phyloP scores from a whole-genome alignment of 2,329 filamentous ascomycete genomes.

The Cercospora brassicicola region DNA sequence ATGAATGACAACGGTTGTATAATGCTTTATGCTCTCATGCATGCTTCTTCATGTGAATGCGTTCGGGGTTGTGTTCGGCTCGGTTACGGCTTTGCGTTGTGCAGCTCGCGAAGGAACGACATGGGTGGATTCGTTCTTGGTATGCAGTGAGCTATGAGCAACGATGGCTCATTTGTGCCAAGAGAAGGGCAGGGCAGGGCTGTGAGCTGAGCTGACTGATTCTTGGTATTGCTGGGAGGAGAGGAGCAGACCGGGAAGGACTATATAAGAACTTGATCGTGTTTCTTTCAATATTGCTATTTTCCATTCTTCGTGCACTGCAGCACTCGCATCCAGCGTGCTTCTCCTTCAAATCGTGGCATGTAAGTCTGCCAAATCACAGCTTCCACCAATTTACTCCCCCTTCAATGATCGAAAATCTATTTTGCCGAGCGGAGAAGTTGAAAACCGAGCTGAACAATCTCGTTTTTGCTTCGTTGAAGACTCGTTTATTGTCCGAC shows the following conservation, averaged over 20 bases:
- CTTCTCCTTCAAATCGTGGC: no score
- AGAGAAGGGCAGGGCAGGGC: neutral
- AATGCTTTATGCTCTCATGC: neutral
- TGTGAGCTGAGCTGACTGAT: neutral
- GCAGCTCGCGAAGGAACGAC: neutral
- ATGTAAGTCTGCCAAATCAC: no score
- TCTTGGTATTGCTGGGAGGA: neutral
- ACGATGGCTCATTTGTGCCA: constrained; percentile 2
- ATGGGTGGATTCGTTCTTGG: neutral
- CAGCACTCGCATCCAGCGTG: neutral
- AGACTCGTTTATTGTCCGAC: constrained; percentile 2
- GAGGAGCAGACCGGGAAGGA: neutral
- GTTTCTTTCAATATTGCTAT: neutral
- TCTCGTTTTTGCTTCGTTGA: constrained; percentile 5
- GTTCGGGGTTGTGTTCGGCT: neutral
- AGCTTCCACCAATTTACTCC: no score
- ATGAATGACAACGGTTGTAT: neutral
- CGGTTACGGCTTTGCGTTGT: neutral
- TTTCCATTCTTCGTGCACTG: neutral
- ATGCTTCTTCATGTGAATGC: neutral
- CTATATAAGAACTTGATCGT: neutral
- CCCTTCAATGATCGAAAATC: neutral
- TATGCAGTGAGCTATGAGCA: constrained; percentile 2
- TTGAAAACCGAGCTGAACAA: constrained; percentile 2
- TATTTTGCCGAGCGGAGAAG: constrained; percentile 12